These are phyloP conservation scores for Waltergamsia citrina DNA, from an alignment of 2,329 filamentous ascomycete species.

Conservation along the genomic window DNA sequence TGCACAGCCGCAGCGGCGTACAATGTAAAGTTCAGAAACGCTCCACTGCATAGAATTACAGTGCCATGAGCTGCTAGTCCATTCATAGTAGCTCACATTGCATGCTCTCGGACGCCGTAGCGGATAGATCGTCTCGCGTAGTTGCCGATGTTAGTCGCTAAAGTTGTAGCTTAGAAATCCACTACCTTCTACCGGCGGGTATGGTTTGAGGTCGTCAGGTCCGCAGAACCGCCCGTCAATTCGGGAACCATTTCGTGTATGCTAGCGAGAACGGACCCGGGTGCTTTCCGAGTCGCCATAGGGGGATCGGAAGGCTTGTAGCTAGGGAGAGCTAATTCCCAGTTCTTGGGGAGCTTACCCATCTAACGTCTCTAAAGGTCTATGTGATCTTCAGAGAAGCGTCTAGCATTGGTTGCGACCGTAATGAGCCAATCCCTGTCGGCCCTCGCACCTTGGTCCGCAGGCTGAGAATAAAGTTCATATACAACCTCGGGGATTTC, in stretches of 20 bases:
- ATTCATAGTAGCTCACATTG: conserved; percentile 48
- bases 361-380: too few species aligned
- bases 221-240: conserved; percentile 44
- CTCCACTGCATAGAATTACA: conserved; percentile 45
- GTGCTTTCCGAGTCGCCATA: conserved; percentile 38
- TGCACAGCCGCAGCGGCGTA: conserved; percentile 48
- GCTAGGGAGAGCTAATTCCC: too few species aligned
- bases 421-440: too few species aligned
- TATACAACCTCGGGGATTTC: too few species aligned
- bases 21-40: conserved; percentile 55
- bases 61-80: conserved; percentile 50
- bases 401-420: too few species aligned
- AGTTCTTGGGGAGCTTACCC: too few species aligned
- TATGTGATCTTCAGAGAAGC: too few species aligned
- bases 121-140: conserved; percentile 47
- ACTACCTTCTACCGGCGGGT: conserved; percentile 44
- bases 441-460: too few species aligned
- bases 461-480: too few species aligned
- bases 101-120: conserved; percentile 51
- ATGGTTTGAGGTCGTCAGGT: conserved; percentile 41
- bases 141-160: conserved; percentile 35
- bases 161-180: conserved; percentile 33
- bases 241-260: conserved; percentile 33
- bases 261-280: conserved; percentile 38
- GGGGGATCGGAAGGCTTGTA: too few species aligned